Evolutionary conservation across 768 basidiomycete species (phyloP), one percentile per base, ranked within the genome.

Genomic region (Leccinellum rugosiceps): DNA sequence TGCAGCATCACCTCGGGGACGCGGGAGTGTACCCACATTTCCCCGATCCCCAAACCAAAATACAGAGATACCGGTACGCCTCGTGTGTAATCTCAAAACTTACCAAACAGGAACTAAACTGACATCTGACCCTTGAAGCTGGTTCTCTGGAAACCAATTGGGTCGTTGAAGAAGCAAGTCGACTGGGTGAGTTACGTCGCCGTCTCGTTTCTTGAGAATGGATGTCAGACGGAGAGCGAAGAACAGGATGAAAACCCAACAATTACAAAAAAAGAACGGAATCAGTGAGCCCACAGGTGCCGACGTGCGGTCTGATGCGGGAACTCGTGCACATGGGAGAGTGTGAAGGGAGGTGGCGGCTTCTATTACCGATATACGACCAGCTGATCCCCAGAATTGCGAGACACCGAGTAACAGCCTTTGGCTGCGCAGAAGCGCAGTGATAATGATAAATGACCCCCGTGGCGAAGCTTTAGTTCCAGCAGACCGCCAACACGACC

Each of bases 271-370:
- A 43, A 11, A 6, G 19, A 43, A 43, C 19, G 19, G 41, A 17
- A 43, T 43, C 41, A 19, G 41, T 43, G 41, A 43, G 10, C 11
- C 10, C 41, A 43, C 19, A 19, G 41, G n/a, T 8, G 41, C 41
- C 41, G 41, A 43, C 11, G 19, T 43, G 41, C 41, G 41, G 41
- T 43, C 19, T 43, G 45, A 46, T 46, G 45, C 25, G 45, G 76
- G 73, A 26, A 82, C 75, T 30, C 67, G 61, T 44, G 66, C 71
- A 15, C 80, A 68, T 19, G 71, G 67, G 5, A 80, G 68, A 23
- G 62, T 58, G 71, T 68, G 21, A 80, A 70, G 66, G 34, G 76
- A 75, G 65, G 77, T 76, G 10, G 70, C 67, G 57, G 70, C 25
- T 65, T 60, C 55, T 60, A 54, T 55, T 55, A 43, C 52, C 61